These are phyloP conservation scores for Carex arenaria DNA, from an alignment of 202 grass and related monocot species.

Conservation along the genomic window DNA sequence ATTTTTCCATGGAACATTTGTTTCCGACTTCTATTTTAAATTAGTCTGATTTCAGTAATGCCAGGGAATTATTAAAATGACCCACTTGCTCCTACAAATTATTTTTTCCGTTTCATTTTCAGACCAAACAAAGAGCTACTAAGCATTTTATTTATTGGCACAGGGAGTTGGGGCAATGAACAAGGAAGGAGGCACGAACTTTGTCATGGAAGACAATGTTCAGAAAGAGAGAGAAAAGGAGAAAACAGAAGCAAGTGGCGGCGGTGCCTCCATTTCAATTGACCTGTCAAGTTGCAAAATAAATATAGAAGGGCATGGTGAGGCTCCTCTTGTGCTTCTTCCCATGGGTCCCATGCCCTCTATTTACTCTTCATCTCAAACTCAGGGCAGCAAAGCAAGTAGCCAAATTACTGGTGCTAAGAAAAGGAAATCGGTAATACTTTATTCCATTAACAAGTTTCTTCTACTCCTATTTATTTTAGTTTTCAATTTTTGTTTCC, in stretches of 20 bases:
- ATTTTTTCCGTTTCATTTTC: background rate
- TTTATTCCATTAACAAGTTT: background rate
- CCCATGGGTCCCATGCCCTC: background rate
- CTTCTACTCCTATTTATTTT: background rate
- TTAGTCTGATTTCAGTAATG: background rate
- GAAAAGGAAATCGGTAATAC: constrained; percentile 70
- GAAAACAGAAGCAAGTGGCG: background rate
- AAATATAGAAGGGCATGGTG: constrained; percentile 11
- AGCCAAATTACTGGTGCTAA: constrained; percentile 80
- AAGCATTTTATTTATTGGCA: background rate
- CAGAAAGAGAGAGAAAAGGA: constrained; percentile 8
- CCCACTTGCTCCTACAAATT: background rate
- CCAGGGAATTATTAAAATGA: background rate
- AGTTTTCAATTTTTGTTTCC: background rate
- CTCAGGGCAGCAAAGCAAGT: constrained; percentile 30
- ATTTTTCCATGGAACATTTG: background rate
- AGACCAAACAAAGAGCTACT: background rate
- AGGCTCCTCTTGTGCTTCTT: background rate
- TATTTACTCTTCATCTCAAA: constrained; percentile 13
- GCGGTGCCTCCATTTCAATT: background rate
- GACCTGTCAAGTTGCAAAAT: background rate
- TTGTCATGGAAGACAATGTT: background rate
- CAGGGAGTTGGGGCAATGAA: constrained; percentile 12
- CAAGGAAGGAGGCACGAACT: constrained; percentile 9
- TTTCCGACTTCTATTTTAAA: background rate